phyloP scores from a whole-genome alignment of 177 flowering plant species.

The Vitis hybrid region DNA sequence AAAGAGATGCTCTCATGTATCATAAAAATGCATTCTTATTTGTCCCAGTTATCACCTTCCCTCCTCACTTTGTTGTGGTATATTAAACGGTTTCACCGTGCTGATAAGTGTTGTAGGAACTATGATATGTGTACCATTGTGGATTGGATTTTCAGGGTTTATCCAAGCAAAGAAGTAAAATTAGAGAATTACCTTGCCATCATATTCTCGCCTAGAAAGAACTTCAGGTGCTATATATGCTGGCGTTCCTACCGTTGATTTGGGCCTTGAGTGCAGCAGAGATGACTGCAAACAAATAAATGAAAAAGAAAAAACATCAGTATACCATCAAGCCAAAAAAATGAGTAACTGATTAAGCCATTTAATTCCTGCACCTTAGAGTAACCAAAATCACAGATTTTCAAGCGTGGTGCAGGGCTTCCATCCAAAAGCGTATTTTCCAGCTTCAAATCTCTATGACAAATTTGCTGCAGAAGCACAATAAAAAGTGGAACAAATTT shows the following conservation, averaged over 20 bases:
- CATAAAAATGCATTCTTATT: background rate
- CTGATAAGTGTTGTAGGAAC: background rate
- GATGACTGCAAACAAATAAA: slow-evolving; percentile 28
- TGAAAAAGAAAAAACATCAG: background rate
- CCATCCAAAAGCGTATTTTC: slow-evolving; percentile 47
- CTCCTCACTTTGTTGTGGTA: background rate
- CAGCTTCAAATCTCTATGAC: slow-evolving; percentile 46
- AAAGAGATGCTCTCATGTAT: background rate
- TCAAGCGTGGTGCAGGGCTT: slow-evolving; percentile 40
- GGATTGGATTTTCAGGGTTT: background rate
- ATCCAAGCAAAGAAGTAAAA: background rate
- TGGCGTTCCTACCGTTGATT: slow-evolving; percentile 44
- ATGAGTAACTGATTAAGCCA: too few species aligned
- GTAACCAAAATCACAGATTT: slow-evolving; percentile 48
- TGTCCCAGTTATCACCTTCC: background rate
- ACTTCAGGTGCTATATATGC: slow-evolving; percentile 47
- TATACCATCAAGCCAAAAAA: background rate
- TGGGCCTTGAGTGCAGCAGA: slow-evolving; percentile 41
- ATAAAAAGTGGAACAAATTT: background rate
- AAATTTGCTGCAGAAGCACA: slow-evolving; percentile 34
- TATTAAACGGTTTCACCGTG: background rate
- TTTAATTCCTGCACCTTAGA: slow-evolving; percentile 30
- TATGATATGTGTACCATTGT: background rate
- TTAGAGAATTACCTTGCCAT: slow-evolving; percentile 31
- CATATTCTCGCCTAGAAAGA: slow-evolving; percentile 42